Evolutionary conservation across 768 basidiomycete genomes (phyloP).

Genomic region (Phanerochaete sordida): DNA sequence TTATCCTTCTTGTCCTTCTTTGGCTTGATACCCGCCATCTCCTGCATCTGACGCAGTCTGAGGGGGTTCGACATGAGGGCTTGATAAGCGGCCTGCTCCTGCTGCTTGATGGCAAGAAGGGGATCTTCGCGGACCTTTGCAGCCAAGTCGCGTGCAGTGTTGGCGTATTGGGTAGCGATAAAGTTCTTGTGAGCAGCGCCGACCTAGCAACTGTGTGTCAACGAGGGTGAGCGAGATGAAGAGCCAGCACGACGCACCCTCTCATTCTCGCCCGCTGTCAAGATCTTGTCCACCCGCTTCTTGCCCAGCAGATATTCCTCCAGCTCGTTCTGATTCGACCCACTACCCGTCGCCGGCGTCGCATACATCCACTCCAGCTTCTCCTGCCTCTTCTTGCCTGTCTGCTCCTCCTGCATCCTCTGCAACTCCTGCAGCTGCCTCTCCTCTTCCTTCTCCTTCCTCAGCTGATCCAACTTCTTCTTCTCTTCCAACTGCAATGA

Average conservation of each 20-base stretch:
- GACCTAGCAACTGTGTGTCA: slow-evolving; percentile 41
- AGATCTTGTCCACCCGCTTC: slow-evolving; percentile 94
- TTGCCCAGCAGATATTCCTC: slow-evolving; percentile 97
- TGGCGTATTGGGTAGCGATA: slow-evolving; percentile 94
- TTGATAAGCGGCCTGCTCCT: slow-evolving; percentile 92
- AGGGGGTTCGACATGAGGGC: slow-evolving; percentile 84
- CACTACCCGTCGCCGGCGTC: slow-evolving; percentile 91
- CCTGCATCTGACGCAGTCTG: slow-evolving; percentile 76
- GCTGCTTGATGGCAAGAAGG: slow-evolving; percentile 94
- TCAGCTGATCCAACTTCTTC: slow-evolving; percentile 94
- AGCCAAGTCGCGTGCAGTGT: slow-evolving; percentile 81
- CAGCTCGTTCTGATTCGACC: slow-evolving; percentile 82
- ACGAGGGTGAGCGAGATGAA: neutral
- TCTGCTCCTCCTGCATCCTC: slow-evolving; percentile 90
- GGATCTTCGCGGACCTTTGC: slow-evolving; percentile 97
- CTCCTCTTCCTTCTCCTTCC: slow-evolving; percentile 98
- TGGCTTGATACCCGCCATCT: slow-evolving; percentile 75
- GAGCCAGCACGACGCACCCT: slow-evolving; percentile 46
- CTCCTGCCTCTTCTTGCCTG: slow-evolving; percentile 91
- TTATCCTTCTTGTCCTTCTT: slow-evolving; percentile 72
- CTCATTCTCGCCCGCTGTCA: slow-evolving; percentile 89
- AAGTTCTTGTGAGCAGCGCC: slow-evolving; percentile 90
- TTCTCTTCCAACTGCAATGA: slow-evolving; percentile 87
- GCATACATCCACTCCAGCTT: slow-evolving; percentile 99
- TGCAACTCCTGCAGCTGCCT: slow-evolving; percentile 95